Conservation (phyloP, 1,284 basidiomycete genomes). For the Tylopilus sp. region DNA sequence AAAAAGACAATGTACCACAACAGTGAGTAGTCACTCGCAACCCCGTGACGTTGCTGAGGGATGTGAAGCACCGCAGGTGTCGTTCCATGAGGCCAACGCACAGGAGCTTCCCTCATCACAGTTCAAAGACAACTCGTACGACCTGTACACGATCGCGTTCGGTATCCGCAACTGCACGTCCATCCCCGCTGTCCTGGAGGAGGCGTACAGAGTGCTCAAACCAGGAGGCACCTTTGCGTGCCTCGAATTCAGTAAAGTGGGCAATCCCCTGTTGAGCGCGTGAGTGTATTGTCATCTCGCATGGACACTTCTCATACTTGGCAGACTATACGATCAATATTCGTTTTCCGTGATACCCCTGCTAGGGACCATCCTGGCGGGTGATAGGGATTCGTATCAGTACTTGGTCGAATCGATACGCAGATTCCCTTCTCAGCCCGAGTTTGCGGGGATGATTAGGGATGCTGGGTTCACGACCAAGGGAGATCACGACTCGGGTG, state of each 20-base stretch:
- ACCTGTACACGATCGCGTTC: constrained; percentile 98
- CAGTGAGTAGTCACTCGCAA: constrained; percentile 54
- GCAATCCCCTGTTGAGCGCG: constrained; percentile 85
- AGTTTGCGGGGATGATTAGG: constrained; percentile 89
- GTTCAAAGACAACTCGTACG: constrained; percentile 81
- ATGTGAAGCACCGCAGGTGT: constrained; percentile 82
- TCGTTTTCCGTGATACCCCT: constrained; percentile 96
- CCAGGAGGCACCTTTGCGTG: constrained; percentile 96
- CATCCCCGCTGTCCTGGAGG: constrained; percentile 82
- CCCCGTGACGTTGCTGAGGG: constrained; percentile 12
- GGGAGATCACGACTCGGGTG: constrained; percentile 78
- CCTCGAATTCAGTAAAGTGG: constrained; percentile 95
- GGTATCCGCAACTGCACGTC: constrained; percentile 98
- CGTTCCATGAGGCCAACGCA: constrained; percentile 93
- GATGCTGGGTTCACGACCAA: constrained; percentile 85
- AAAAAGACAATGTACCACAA: constrained; percentile 97
- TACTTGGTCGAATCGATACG: constrained; percentile 98
- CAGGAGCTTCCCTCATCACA: constrained; percentile 70
- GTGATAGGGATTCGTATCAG: constrained; percentile 94
- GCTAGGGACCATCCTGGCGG: constrained; percentile 92
- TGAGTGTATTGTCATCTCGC: constrained; percentile 44
- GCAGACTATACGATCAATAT: constrained; percentile 90
- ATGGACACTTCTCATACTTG: constrained; percentile 10
- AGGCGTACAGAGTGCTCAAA: constrained; percentile 94
- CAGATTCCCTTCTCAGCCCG: constrained; percentile 86